phyloP scores from a whole-genome alignment of 1,284 basidiomycete species.

The Cerioporus squamosus region DNA sequence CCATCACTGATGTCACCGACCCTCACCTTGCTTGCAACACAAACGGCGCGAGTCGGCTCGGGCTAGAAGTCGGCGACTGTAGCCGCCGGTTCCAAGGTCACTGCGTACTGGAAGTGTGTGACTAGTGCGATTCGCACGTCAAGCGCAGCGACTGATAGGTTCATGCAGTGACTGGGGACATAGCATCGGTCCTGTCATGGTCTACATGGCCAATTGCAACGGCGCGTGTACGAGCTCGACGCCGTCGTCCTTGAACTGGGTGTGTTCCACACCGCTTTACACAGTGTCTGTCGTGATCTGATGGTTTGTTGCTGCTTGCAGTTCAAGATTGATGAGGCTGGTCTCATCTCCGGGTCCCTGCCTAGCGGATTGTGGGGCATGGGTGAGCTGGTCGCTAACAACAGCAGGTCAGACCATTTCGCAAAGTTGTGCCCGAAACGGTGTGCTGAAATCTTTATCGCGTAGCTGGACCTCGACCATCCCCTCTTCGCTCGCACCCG shows the following conservation, averaged over 20 bases:
- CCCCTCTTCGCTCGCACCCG: conserved; percentile 38
- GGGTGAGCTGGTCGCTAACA: conserved; percentile 40
- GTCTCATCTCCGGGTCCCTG: conserved; percentile 42
- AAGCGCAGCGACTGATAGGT: background rate
- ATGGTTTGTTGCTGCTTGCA: conserved; percentile 12
- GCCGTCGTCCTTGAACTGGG: conserved; percentile 40
- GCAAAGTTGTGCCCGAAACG: background rate
- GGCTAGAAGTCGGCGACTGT: conserved; percentile 42
- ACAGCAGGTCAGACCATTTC: no score
- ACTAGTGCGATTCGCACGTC: background rate
- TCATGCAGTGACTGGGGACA: conserved; percentile 36
- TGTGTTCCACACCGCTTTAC: conserved; percentile 11
- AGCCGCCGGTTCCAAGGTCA: conserved; percentile 45
- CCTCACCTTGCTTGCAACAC: conserved; percentile 39
- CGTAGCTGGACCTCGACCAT: conserved; percentile 41
- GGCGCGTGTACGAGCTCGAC: conserved; percentile 39
- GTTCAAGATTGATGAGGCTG: conserved; percentile 46
- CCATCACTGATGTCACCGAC: conserved; percentile 41
- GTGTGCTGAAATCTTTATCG: background rate
- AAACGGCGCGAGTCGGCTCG: conserved; percentile 37
- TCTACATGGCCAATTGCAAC: conserved; percentile 42
- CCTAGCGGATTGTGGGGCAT: conserved; percentile 36
- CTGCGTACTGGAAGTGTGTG: conserved; percentile 44
- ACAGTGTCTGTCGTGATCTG: background rate
- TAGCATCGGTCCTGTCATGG: conserved; percentile 39